Base-by-base conservation (phyloP, 2,329 filamentous ascomycete genomes). In the Hypoxylon sp. region DNA sequence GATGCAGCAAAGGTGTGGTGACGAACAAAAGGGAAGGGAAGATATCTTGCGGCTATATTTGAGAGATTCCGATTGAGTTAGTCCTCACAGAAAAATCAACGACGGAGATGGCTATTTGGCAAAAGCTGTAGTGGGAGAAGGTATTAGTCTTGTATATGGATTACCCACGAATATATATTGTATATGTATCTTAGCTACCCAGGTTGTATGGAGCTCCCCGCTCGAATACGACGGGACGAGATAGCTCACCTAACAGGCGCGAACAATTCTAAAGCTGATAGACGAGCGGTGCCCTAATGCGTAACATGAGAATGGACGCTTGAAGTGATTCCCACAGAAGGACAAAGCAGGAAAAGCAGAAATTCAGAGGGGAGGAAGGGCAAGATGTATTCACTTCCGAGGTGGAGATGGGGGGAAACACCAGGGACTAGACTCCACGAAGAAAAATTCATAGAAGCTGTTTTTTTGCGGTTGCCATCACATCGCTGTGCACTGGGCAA, bases 331-430 rank as follows among this genome's bases (percentile, higher is more conserved):
- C 68, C 59, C 50, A 52, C 21, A 50, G 49, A 34, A 46, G 21
- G 34, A 32, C 30, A 30, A 23, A 58, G 23, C 17, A 51, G 45
- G 56, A 53, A 30, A 23, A 58, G 23, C 17, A 51, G 45, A 59
- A 53, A 28, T 28, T 25, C n/a, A 48, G 55, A 58, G 36, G 49
- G 56, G 60, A 60, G 21, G 48, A 38, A 60, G 38, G 28, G 45
- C 60, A 59, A 28, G 34, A 32, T 53, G 43, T 55, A 60, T 56
- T 60, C 21, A 67, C 58, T 62, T 55, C 50, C 52, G 43, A 65
- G 55, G 65, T 68, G 62, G 65, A 63, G 57, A 63, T 59, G 59
- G 63, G 36, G 25, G 57, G 51, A n/a, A n/a, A n/a, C n/a, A 58
- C 17, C 25, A 28, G 41, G 56, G 32, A 38, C 56, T 59, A 32